A percentile compares a stretch with the other conserved stretches of the same genome.
Evolutionary conservation across 2,329 filamentous ascomycete genomes (phyloP).

Genomic region (Ustulina deusta): DNA sequence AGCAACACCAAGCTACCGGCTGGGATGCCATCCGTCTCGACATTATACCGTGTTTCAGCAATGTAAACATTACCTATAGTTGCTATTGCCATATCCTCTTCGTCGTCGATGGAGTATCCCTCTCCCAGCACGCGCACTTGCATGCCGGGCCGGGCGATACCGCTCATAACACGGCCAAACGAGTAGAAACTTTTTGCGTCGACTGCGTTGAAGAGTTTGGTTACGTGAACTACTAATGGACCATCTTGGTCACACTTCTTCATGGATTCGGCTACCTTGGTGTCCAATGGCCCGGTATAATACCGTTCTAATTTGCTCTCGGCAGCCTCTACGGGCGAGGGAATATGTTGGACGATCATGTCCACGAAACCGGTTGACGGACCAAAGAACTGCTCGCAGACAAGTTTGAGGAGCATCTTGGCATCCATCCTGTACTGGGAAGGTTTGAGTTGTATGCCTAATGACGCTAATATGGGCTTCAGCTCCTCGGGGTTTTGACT

Average conservation of each 20-base stretch:
- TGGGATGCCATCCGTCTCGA: conserved; percentile 89
- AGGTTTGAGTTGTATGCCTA: conserved; percentile 90
- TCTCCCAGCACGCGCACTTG: conserved; percentile 93
- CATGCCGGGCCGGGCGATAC: conserved; percentile 83
- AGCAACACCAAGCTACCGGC: conserved; percentile 95
- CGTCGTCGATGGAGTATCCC: conserved; percentile 94
- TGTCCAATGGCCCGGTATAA: conserved; percentile 91
- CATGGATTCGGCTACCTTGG: conserved; percentile 84
- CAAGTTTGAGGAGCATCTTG: conserved; percentile 85
- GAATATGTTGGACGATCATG: conserved; percentile 91
- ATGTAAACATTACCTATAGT: conserved; percentile 90
- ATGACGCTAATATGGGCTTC: conserved; percentile 78
- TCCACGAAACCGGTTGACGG: conserved; percentile 91
- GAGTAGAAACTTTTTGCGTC: conserved; percentile 94
- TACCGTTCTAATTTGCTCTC: conserved; percentile 83
- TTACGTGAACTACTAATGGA: conserved; percentile 89
- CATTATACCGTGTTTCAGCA: conserved; percentile 91
- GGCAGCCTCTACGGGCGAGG: conserved; percentile 84
- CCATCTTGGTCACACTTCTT: conserved; percentile 86
- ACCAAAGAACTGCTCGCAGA: conserved; percentile 96
- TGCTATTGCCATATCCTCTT: conserved; percentile 94
- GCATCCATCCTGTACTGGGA: conserved; percentile 93
- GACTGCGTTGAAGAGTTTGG: conserved; percentile 89
- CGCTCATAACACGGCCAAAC: conserved; percentile 92
- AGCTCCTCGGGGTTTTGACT: conserved; percentile 89